Evolutionary conservation across 768 basidiomycete genomes (phyloP), one percentile per base, ranked within the genome.

Genomic region (Xerocomellus intermedius): DNA sequence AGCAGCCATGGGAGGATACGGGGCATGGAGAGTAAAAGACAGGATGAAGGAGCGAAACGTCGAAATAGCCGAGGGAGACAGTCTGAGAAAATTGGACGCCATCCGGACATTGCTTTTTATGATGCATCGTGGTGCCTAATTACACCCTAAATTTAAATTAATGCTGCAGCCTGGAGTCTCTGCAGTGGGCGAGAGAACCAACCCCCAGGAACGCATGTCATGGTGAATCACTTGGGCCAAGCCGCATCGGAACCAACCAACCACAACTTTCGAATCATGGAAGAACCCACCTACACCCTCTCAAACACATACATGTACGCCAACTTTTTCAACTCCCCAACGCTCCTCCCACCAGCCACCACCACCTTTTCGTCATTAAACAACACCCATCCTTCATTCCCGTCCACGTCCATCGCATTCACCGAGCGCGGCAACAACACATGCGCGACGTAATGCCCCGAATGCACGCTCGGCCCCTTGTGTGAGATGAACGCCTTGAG

Each of bases 281-380:
- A n/a, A n/a, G n/a, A n/a, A n/a, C n/a, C n/a, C n/a, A n/a, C n/a
- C 32, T 17, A 36, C 36, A 17, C 36, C 35, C 58, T 81, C 77
- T 94, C 91, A 67, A 94, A 98, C 21, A 98, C 75, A 72, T 96
- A 99, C 77, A 99, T 73, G 78, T 99, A 98, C 38, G 94, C 96
- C 68, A 94, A 68, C 69, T 80, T 79, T 74, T 89, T 89, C 76
- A 98, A 73, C 52, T 84, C 83, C n/a, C 71, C 79, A 28, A 95
- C 90, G 65, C 91, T 92, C 69, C 88, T 83, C 55, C 70, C 77
- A 65, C 96, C 92, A 4, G 94, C 94, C 70, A 82, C 85, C 10
- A 97, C 94, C 4, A 95, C 94, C 75, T 94, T 96, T 74, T 95
- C 94, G 67, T 98, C 96, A 64, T 98, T 97, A 71, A 94, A 97